phyloP scores from a whole-genome alignment of 1,284 basidiomycete genomes.

The Cerrena zonata region DNA sequence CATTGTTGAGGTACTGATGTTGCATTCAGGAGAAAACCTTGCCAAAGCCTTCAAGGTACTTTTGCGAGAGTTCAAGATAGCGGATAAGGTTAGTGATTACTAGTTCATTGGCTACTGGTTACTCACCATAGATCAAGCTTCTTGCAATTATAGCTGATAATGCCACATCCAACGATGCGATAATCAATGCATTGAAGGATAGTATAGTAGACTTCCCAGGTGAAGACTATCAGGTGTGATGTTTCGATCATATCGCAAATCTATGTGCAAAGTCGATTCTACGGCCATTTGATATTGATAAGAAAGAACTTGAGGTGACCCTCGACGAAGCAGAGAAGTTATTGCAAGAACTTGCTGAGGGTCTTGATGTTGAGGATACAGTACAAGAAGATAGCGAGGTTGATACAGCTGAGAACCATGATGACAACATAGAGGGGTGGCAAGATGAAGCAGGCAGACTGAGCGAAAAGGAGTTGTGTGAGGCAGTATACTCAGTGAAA shows the following conservation, averaged over 20 bases:
- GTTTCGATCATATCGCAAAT: conserved; percentile 32
- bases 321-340: conserved; percentile 1
- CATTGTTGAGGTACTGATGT: conserved; percentile 9
- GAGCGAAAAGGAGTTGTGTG: conserved; percentile 6
- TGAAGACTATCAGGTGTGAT: conserved; percentile 19
- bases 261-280: conserved; percentile 23
- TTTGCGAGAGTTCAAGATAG: conserved; percentile 27
- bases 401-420: too few species aligned
- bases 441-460: conserved; percentile 10
- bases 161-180: conserved; percentile 26
- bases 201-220: conserved; percentile 19
- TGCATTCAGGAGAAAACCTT: conserved; percentile 24
- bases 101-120: neutral
- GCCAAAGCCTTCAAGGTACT: conserved; percentile 21
- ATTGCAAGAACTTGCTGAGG: conserved; percentile 4
- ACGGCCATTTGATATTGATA: conserved; percentile 12
- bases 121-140: conserved; percentile 17
- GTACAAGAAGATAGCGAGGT: conserved; percentile 3
- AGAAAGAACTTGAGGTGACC: neutral
- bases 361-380: conserved; percentile 1
- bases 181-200: conserved; percentile 22
- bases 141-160: conserved; percentile 27
- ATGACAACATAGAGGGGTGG: conserved; percentile 12
- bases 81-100: conserved; percentile 26
- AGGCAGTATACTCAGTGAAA: conserved; percentile 11